phyloP scores from a whole-genome alignment of 2,329 filamentous ascomycete species.

The Geosmithia putterillii region DNA sequence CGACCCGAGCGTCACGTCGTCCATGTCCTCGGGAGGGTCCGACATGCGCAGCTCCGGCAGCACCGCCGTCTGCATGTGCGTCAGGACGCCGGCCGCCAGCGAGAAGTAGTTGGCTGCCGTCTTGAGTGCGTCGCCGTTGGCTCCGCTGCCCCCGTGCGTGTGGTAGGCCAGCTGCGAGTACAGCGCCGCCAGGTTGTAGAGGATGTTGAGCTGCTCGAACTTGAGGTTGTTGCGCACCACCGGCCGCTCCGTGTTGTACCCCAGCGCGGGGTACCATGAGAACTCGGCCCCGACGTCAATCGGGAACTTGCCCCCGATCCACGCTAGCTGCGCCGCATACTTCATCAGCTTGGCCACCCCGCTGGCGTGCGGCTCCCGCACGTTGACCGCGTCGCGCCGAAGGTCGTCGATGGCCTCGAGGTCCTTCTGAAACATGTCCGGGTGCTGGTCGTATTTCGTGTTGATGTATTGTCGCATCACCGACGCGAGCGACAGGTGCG shows the following conservation, averaged over 20 bases:
- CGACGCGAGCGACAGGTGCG: constrained; percentile 62
- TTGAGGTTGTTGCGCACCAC: constrained; percentile 54
- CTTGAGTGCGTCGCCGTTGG: constrained; percentile 64
- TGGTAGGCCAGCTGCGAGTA: constrained; percentile 86
- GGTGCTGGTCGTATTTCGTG: constrained; percentile 96
- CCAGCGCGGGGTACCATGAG: constrained; percentile 87
- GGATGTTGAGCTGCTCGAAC: constrained; percentile 81
- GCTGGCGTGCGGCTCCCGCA: constrained; percentile 76
- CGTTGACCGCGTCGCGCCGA: constrained; percentile 75
- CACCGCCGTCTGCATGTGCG: constrained; percentile 62
- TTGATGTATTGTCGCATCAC: constrained; percentile 94
- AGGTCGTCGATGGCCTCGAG: constrained; percentile 72
- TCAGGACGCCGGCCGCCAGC: constrained; percentile 71
- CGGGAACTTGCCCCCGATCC: constrained; percentile 91
- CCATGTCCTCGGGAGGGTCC: constrained; percentile 90
- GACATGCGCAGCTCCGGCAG: constrained; percentile 72
- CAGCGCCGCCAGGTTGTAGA: constrained; percentile 86
- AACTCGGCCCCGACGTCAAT: constrained; percentile 94
- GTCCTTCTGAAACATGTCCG: constrained; percentile 89
- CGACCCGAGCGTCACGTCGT: constrained; percentile 72
- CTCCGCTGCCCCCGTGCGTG: constrained; percentile 54
- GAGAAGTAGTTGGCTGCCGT: constrained; percentile 84
- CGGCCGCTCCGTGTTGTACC: constrained; percentile 73
- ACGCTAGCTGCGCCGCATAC: constrained; percentile 86
- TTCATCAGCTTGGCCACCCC: constrained; percentile 79